Percentiles rank a stretch among this genome's conserved stretches.
phyloP scores from a whole-genome alignment of 306 rosid species.

The Cajanus cajan region DNA sequence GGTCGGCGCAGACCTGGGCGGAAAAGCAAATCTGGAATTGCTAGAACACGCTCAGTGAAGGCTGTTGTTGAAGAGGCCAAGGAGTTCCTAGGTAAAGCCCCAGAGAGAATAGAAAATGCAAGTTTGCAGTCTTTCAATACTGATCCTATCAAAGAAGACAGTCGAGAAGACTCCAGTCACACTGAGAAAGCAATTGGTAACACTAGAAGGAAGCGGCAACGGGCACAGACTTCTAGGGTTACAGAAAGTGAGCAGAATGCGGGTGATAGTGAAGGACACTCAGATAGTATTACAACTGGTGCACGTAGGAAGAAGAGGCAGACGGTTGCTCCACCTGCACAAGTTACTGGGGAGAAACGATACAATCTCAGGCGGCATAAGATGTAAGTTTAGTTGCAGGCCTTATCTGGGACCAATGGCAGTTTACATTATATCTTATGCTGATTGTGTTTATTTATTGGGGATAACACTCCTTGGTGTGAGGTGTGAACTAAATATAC shows the following conservation, averaged over 20 bases:
- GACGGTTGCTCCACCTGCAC: conserved; percentile 44
- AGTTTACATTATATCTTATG: not conserved
- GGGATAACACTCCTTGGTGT: conserved; percentile 4
- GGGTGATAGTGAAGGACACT: conserved; percentile 68
- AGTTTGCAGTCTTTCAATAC: conserved; percentile 36
- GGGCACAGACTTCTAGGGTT: conserved; percentile 48
- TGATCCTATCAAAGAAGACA: conserved; percentile 40
- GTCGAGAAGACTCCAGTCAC: conserved; percentile 52
- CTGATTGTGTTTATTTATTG: conserved; percentile 11
- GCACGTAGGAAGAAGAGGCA: conserved; percentile 68
- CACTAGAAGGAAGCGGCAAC: conserved; percentile 58
- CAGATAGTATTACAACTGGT: conserved; percentile 68
- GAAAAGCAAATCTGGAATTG: conserved; percentile 52
- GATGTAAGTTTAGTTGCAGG: conserved; percentile 63
- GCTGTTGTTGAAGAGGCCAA: conserved; percentile 78
- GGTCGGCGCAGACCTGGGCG: conserved; percentile 42
- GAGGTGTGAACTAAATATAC: not conserved
- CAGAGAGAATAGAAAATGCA: conserved; percentile 43
- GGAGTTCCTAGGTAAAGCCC: conserved; percentile 55
- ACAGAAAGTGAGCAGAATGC: conserved; percentile 57
- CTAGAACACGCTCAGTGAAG: conserved; percentile 70
- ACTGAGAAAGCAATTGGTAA: conserved; percentile 39
- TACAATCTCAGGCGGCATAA: conserved; percentile 81
- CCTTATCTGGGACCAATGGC: not conserved
- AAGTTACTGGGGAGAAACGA: conserved; percentile 58